A percentile compares a stretch with the other conserved stretches of the same genome.
These are phyloP conservation scores for Diaporthe sp. DNA, from an alignment of 2,329 filamentous ascomycete species.

Conservation along the genomic window DNA sequence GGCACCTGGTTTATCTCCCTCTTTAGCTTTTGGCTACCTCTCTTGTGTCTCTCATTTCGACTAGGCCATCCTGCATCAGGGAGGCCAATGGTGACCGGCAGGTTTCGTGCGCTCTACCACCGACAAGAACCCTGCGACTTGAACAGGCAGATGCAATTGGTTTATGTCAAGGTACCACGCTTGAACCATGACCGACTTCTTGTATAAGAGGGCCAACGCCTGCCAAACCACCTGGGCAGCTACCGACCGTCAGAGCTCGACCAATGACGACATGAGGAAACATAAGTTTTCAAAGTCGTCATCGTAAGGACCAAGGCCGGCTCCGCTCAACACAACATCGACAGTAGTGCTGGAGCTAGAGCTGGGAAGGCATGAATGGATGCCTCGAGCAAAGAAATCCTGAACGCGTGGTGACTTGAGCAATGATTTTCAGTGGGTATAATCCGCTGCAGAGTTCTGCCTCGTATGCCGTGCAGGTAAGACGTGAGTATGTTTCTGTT, in stretches of 20 bases:
- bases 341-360: background rate
- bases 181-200: background rate
- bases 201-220: background rate
- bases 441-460: background rate
- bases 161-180: background rate
- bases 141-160: background rate
- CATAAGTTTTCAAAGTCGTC: background rate
- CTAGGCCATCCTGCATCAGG: background rate
- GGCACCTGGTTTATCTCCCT: background rate
- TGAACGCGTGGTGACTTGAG: background rate
- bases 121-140: background rate
- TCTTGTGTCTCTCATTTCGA: background rate
- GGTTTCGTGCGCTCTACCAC: background rate
- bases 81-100: background rate
- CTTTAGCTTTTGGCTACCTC: background rate
- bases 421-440: background rate
- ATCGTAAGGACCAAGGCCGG: background rate
- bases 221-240: background rate
- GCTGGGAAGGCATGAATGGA: background rate
- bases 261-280: background rate
- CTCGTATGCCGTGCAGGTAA: background rate
- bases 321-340: background rate
- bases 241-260: background rate
- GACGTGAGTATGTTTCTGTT: background rate
- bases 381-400: background rate